Conservation (phyloP, 1,284 basidiomycete species). For the Sanghuangporus weigelae region DNA sequence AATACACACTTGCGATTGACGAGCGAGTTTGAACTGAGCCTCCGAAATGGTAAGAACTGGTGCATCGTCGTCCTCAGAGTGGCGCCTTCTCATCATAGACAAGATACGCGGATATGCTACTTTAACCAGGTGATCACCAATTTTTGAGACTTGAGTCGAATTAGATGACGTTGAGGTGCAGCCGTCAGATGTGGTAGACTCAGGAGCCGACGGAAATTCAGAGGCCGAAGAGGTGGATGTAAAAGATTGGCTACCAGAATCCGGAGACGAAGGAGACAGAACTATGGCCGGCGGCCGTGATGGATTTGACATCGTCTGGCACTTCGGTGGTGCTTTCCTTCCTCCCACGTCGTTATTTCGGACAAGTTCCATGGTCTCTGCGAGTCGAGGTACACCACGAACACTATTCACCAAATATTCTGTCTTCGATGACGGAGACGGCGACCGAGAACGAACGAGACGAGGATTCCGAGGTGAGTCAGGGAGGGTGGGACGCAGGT, state of each 20-base stretch:
- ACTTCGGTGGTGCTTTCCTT: neutral
- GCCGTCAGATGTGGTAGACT: constrained; percentile 6
- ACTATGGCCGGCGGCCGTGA: constrained; percentile 8
- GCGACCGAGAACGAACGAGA: neutral
- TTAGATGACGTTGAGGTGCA: constrained; percentile 1
- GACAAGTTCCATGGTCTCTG: neutral
- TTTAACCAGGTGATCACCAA: neutral
- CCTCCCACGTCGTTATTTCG: neutral
- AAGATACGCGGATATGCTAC: neutral
- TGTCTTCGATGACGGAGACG: neutral
- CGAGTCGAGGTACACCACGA: neutral
- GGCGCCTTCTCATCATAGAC: neutral
- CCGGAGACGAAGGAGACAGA: constrained; percentile 10
- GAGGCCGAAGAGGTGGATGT: constrained; percentile 6
- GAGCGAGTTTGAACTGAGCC: neutral
- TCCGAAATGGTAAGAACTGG: neutral
- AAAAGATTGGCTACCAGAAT: neutral
- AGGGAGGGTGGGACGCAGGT: constrained; percentile 9
- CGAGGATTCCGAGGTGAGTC: neutral
- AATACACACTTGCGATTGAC: neutral
- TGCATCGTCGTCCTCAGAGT: neutral
- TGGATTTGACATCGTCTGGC: neutral
- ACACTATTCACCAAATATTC: neutral
- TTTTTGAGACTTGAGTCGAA: neutral
- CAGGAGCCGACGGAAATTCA: constrained; percentile 3